Percentiles rank a stretch among this genome's conserved stretches.
phyloP scores from a whole-genome alignment of 1,139 yeast genomes.

The Suhomyces atakaporum region DNA sequence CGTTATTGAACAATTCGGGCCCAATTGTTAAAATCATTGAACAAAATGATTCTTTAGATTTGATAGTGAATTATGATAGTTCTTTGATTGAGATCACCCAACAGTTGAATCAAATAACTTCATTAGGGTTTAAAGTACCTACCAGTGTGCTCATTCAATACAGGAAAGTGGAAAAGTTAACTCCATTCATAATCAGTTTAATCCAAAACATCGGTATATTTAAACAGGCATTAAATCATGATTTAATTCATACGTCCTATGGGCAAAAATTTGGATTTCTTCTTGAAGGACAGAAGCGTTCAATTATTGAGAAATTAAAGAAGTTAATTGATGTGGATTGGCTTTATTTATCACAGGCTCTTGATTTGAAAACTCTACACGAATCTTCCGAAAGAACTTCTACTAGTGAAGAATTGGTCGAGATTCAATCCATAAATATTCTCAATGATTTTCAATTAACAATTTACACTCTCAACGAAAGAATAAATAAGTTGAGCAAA shows the following conservation, averaged over 20 bases:
- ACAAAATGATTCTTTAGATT: slow-evolving; percentile 6
- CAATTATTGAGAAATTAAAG: slow-evolving; percentile 27
- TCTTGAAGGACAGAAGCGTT: slow-evolving; percentile 38
- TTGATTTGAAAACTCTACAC: slow-evolving; percentile 36
- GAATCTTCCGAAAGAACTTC: slow-evolving; percentile 9
- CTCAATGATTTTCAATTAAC: slow-evolving; percentile 43
- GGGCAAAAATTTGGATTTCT: slow-evolving; percentile 47
- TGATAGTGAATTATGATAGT: slow-evolving; percentile 54
- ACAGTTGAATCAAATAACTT: slow-evolving; percentile 54
- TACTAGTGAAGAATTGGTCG: slow-evolving; percentile 30
- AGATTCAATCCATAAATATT: slow-evolving; percentile 40
- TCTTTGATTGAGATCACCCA: slow-evolving; percentile 46
- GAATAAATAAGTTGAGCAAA: slow-evolving; percentile 35
- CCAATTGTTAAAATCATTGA: slow-evolving; percentile 38
- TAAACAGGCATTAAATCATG: slow-evolving; percentile 29
- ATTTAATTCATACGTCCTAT: slow-evolving; percentile 20
- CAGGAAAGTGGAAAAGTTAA: slow-evolving; percentile 48
- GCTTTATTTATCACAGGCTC: slow-evolving; percentile 55
- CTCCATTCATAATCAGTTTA: slow-evolving; percentile 60
- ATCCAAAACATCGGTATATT: slow-evolving; percentile 42
- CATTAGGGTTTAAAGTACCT: slow-evolving; percentile 64
- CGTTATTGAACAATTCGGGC: slow-evolving; percentile 30
- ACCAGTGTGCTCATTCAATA: slow-evolving; percentile 30
- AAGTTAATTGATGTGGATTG: slow-evolving; percentile 48
- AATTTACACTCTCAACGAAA: slow-evolving; percentile 27